These are phyloP conservation scores for Cryomyces antarcticus DNA, from an alignment of 495 filamentous ascomycete species.

Conservation along the genomic window DNA sequence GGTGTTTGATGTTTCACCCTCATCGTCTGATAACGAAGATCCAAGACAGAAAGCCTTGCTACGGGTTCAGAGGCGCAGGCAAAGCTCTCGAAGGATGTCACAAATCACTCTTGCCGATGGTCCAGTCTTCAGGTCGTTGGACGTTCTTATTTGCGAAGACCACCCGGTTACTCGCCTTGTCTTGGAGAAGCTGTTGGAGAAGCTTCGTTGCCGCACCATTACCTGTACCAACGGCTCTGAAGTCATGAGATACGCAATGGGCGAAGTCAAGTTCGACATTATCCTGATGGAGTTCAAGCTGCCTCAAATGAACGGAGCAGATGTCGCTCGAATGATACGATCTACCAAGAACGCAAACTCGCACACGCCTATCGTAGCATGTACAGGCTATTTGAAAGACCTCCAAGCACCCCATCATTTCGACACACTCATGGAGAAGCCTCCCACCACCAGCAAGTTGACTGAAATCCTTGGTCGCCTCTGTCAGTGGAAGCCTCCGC, in stretches of 20 bases:
- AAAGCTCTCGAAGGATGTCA: slow-evolving; percentile 80
- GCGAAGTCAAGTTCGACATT: slow-evolving; percentile 84
- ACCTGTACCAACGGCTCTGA: slow-evolving; percentile 73
- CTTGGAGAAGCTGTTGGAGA: slow-evolving; percentile 92
- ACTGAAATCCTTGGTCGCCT: slow-evolving; percentile 66
- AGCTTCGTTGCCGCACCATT: slow-evolving; percentile 87
- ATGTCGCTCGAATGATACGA: slow-evolving; percentile 91
- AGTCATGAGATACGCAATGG: slow-evolving; percentile 75
- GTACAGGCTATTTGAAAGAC: slow-evolving; percentile 96
- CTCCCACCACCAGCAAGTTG: slow-evolving; percentile 72
- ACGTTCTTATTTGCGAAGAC: slow-evolving; percentile 93
- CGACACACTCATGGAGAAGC: slow-evolving; percentile 85
- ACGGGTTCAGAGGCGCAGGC: slow-evolving; percentile 79
- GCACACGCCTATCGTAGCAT: slow-evolving; percentile 86
- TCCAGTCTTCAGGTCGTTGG: slow-evolving; percentile 72
- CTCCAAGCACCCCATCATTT: slow-evolving; percentile 87
- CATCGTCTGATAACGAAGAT: slow-evolving; percentile 93
- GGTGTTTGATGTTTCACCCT: slow-evolving; percentile 89
- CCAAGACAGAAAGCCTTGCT: slow-evolving; percentile 74
- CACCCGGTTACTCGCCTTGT: slow-evolving; percentile 93
- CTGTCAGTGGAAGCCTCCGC: slow-evolving; percentile 81
- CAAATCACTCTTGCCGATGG: slow-evolving; percentile 66
- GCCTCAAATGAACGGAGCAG: slow-evolving; percentile 80
- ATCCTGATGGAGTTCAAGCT: slow-evolving; percentile 96
- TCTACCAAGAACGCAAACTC: slow-evolving; percentile 86